phyloP scores from a whole-genome alignment of 1,139 yeast genomes.

The Blastobotrys ciferrii region DNA sequence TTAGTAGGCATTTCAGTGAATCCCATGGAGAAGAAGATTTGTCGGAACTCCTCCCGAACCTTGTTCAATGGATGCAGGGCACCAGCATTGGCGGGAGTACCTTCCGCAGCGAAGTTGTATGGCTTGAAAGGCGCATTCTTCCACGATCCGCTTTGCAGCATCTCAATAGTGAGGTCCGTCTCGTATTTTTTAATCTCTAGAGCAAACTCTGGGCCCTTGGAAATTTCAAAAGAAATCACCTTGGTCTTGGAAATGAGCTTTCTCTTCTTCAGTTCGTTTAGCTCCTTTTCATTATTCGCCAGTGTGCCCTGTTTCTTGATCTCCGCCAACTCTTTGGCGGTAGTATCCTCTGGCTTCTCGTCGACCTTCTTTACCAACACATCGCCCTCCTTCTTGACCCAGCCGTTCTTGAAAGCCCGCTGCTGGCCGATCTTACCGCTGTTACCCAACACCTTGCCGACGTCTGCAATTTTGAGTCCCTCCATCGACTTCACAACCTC shows the following conservation, averaged over 20 bases:
- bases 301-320: conserved; percentile 60
- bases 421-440: conserved; percentile 94
- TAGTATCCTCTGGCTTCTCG: conserved; percentile 59
- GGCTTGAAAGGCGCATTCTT: conserved; percentile 84
- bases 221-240: conserved; percentile 68
- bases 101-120: conserved; percentile 94
- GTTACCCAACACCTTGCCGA: conserved; percentile 70
- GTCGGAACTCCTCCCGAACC: conserved; percentile 96
- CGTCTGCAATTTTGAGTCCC: conserved; percentile 80
- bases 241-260: conserved; percentile 75
- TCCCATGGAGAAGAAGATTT: conserved; percentile 95
- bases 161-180: conserved; percentile 91
- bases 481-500: conserved; percentile 74
- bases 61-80: conserved; percentile 95
- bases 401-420: conserved; percentile 96
- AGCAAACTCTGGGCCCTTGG: conserved; percentile 82
- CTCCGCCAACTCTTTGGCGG: conserved; percentile 60
- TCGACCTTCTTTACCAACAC: conserved; percentile 56
- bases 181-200: conserved; percentile 76
- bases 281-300: conserved; percentile 56
- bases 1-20: conserved; percentile 99
- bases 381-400: conserved; percentile 90
- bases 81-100: conserved; percentile 81
- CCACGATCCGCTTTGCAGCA: conserved; percentile 79
- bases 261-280: conserved; percentile 88